These are phyloP conservation scores for Coniochaeta ligniaria DNA, from an alignment of 2,329 filamentous ascomycete species.

Conservation along the genomic window DNA sequence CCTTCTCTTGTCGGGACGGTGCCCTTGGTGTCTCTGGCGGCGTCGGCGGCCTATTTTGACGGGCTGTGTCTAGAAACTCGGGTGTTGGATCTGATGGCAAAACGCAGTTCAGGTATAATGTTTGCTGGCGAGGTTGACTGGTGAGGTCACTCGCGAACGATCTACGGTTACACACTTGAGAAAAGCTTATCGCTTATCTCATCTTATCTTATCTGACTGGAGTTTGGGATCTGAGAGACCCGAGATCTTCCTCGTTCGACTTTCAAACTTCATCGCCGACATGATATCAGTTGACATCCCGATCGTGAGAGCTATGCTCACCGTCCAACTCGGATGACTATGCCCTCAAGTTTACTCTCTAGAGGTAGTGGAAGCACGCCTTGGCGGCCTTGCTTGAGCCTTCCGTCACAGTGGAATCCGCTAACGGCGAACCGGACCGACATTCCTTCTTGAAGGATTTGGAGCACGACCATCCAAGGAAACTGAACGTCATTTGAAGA, in stretches of 20 bases:
- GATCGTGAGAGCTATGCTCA: too few species aligned
- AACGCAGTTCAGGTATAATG: background rate
- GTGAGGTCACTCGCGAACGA: background rate
- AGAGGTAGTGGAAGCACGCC: too few species aligned
- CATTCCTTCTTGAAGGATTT: background rate
- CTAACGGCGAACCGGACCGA: background rate
- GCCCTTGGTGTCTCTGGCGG: conserved; percentile 1
- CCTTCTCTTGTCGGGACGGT: background rate
- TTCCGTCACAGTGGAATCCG: too few species aligned
- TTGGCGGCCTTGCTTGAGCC: too few species aligned
- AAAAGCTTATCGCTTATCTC: background rate
- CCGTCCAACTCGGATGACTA: too few species aligned
- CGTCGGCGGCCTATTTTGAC: conserved; percentile 3
- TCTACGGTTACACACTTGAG: too few species aligned
- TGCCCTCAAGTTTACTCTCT: too few species aligned
- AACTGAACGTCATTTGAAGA: too few species aligned
- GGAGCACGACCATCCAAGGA: too few species aligned
- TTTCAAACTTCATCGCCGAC: too few species aligned
- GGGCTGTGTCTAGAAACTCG: background rate
- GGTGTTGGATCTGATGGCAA: background rate
- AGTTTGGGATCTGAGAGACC: background rate
- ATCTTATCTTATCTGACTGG: background rate
- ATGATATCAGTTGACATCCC: too few species aligned
- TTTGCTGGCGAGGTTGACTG: background rate
- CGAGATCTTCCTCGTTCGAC: too few species aligned